Evolutionary conservation across 306 rosid species (phyloP), one percentile per base, ranked within the genome.

Genomic region (Vigna reflexopilosa): DNA sequence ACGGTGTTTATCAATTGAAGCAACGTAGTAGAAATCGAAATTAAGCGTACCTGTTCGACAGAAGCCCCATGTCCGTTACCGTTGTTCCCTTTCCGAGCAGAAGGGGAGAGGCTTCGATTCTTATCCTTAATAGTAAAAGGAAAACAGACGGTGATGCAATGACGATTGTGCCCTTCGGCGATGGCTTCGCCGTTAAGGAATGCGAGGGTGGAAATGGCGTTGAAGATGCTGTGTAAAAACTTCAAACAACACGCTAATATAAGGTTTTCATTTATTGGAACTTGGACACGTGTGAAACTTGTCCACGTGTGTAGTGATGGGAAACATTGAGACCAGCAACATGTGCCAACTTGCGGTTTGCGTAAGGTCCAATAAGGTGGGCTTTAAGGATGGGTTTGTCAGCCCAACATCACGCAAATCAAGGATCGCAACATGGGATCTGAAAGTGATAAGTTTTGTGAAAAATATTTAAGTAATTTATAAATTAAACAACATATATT

Each of bases 1-100:
- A 34, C 54, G 19, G 69, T 59, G 42, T 9, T 74, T 20, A 1
- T 59, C 22, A 0, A 9, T 6, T 74, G 16, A n/a, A 3, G 5
- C 1, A 12, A 14, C 6, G 36, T 56, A 6, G 68, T 24, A 62
- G 66, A 47, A 38, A 67, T 7, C 13, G 22, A 32, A 64, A 64
- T 2, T 9, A 72, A 48, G 34, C 44, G 16, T 86, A 89, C 98
- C 98, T 86, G 83, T 92, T 92, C 24, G 97, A 88, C 36, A 92
- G 87, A 81, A 92, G 80, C 59, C 97, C 95, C 97, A 92, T 92
- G 19, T 12, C 54, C 20, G 72, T 19, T 17, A 40, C 9, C 32
- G 52, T 11, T 17, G 30, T 42, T 62, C 67, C 45, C 67, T 34
- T 38, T 38, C 15, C 9, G 50, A 40, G 16, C 28, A 38, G 54